Percentiles rank a stretch among this genome's conserved stretches.
Evolutionary conservation across 1,139 yeast species (phyloP).

Genomic region (Geotrichum bryndzae): DNA sequence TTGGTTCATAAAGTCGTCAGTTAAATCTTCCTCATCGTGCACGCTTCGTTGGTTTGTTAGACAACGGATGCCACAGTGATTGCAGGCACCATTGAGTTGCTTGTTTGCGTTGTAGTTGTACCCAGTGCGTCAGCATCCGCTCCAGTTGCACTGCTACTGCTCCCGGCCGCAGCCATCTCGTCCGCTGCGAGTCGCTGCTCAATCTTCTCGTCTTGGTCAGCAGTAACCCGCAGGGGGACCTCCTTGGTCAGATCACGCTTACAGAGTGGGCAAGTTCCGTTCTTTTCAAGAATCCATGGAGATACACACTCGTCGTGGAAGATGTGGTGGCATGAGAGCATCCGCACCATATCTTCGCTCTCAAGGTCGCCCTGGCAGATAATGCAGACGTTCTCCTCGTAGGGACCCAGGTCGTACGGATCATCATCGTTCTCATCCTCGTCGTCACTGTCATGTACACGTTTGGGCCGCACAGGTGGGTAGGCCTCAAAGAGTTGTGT

Average conservation of each 20-base stretch:
- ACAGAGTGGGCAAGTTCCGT: conserved; percentile 14
- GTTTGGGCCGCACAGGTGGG: neutral
- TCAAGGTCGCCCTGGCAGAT: conserved; percentile 14
- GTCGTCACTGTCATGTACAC: conserved; percentile 1
- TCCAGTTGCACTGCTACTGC: neutral
- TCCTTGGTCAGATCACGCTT: conserved; percentile 13
- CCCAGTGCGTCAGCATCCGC: neutral
- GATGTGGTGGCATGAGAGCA: conserved; percentile 15
- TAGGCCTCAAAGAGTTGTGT: conserved; percentile 10
- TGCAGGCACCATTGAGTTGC: neutral
- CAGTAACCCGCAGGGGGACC: conserved; percentile 29
- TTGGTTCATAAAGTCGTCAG: neutral
- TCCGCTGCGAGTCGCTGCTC: neutral
- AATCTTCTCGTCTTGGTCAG: conserved; percentile 35
- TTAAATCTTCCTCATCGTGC: neutral
- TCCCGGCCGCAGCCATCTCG: neutral
- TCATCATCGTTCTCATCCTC: neutral
- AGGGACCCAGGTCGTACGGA: neutral
- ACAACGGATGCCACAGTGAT: neutral
- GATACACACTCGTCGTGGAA: conserved; percentile 16
- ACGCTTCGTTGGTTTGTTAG: neutral
- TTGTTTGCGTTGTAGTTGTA: neutral
- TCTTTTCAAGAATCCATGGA: conserved; percentile 13
- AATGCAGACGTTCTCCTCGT: conserved; percentile 11
- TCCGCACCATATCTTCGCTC: conserved; percentile 10